A percentile compares a stretch with the other conserved stretches of the same genome.
Evolutionary conservation across 1,139 yeast species (phyloP).

Genomic region (Nakaseomyces delphensis): DNA sequence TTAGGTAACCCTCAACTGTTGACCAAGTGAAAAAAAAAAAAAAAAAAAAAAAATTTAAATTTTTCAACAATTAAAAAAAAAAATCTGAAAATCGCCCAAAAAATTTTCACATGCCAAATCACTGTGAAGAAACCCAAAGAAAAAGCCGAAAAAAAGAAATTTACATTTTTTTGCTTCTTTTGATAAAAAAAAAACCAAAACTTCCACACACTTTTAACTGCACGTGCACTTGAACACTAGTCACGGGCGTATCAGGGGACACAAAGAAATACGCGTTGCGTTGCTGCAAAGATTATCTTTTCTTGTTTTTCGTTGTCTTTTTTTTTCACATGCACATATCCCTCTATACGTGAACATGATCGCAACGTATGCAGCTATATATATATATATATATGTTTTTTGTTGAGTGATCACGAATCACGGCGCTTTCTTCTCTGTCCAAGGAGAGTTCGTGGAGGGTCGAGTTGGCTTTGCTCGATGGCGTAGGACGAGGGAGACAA

Average conservation of each 20-base stretch:
- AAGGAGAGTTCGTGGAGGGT: constrained; percentile 1
- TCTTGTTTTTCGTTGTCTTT: neutral
- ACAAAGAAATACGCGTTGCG: no score
- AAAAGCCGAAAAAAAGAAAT: neutral
- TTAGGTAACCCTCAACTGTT: constrained; percentile 2
- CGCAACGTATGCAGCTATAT: neutral
- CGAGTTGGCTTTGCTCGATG: constrained; percentile 5
- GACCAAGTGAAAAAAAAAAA: neutral
- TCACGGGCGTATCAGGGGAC: no score
- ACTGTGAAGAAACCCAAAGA: no score
- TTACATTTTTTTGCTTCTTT: neutral
- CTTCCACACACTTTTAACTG: no score
- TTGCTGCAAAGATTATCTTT: no score
- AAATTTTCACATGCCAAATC: neutral
- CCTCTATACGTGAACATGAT: neutral
- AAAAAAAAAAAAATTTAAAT: neutral
- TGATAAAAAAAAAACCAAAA: no score
- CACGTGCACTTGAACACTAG: no score
- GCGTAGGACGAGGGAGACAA: neutral
- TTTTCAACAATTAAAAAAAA: neutral
- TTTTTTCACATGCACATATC: neutral
- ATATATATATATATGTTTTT: neutral
- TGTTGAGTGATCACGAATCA: constrained; percentile 1
- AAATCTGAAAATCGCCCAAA: no score
- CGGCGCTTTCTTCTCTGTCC: constrained; percentile 5